These are phyloP conservation scores for Cordyceps tenuipes DNA, from an alignment of 2,329 filamentous ascomycete species.

Conservation along the genomic window DNA sequence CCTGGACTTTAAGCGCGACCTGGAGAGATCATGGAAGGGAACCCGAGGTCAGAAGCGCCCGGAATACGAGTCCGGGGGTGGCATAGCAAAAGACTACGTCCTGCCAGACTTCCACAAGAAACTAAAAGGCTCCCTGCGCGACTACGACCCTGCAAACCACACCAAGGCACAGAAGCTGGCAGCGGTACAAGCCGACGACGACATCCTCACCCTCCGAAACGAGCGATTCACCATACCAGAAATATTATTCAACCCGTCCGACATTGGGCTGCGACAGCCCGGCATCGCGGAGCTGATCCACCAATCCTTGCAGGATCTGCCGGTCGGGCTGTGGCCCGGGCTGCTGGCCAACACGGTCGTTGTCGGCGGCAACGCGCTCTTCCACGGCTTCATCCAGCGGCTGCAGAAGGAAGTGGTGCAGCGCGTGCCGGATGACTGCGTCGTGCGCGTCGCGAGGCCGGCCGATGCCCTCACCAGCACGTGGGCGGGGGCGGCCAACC, in stretches of 20 bases:
- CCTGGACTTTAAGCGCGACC: slow-evolving; percentile 63
- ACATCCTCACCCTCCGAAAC: slow-evolving; percentile 79
- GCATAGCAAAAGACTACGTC: slow-evolving; percentile 82
- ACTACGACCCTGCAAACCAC: slow-evolving; percentile 63
- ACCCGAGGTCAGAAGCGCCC: slow-evolving; percentile 50
- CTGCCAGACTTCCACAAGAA: slow-evolving; percentile 67
- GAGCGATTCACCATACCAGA: slow-evolving; percentile 89
- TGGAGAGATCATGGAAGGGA: slow-evolving; percentile 80
- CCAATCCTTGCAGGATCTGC: slow-evolving; percentile 66
- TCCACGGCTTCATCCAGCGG: slow-evolving; percentile 74
- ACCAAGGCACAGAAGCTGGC: slow-evolving; percentile 41
- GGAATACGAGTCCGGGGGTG: slow-evolving; percentile 40
- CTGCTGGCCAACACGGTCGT: slow-evolving; percentile 82
- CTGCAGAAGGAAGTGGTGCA: slow-evolving; percentile 67
- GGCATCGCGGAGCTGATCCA: slow-evolving; percentile 78
- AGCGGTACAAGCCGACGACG: slow-evolving; percentile 48
- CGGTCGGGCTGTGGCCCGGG: slow-evolving; percentile 74
- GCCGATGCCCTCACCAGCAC: slow-evolving; percentile 68
- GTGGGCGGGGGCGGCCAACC: slow-evolving; percentile 75
- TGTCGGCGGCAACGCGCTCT: slow-evolving; percentile 75
- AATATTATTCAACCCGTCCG: slow-evolving; percentile 75
- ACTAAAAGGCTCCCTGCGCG: slow-evolving; percentile 59
- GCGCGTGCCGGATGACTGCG: slow-evolving; percentile 66
- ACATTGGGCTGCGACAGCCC: slow-evolving; percentile 76
- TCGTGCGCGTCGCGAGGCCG: slow-evolving; percentile 63